Base-by-base conservation (phyloP, 371 early-diverging fungal genomes). In the Neoconidiobolus thromboides region DNA sequence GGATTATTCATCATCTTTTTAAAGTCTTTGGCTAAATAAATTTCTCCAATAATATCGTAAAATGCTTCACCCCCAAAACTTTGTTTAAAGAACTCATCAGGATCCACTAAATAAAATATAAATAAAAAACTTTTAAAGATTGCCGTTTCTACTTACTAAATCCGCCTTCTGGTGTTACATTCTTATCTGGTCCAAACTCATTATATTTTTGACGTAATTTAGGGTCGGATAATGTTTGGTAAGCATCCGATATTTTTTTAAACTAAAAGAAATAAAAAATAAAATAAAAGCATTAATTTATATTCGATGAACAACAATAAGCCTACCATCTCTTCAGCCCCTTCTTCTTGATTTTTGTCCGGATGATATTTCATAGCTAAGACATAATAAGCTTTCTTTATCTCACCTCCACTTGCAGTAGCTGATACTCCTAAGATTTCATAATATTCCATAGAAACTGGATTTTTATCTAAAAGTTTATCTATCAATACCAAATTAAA, bases 11-110 rank as follows among this genome's bases (percentile, higher is more conserved):
- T 69, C 40, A 87, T 88, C 47, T 88, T 85, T 53, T 79, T 77
- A 73, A 96, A 86, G 62, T 93, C 93, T 51, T 78, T 73, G 37
- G 90, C 91, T 59, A 96, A 89, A n/a, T 87, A 87, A 43, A 96
- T 90, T 66, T 94, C 95, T 36, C 96, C 96, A 71, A 96, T 93
- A 64, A 93, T 82, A 69, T 89, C 86, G 12, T 80, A 80, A 73
- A 96, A 96, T 57, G 83, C 80, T 67, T 92, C 94, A 38, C 94
- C 94, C 58, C 93, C 93, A 78, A 96, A 96, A 60, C 87, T 82
- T 71, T 88, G 85, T 63, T 80, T 81, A 73, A 96, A 96, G 76
- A 96, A 93, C 52, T 82, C 85, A 60, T 85, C 82, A 2, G 96
- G 92, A 63, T 96, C 91, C 52, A 86, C 76, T 79, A 67, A 42